Evolutionary conservation across 495 filamentous ascomycete species (phyloP), one percentile per base, ranked within the genome.

Genomic region (Cetradonia linearis): DNA sequence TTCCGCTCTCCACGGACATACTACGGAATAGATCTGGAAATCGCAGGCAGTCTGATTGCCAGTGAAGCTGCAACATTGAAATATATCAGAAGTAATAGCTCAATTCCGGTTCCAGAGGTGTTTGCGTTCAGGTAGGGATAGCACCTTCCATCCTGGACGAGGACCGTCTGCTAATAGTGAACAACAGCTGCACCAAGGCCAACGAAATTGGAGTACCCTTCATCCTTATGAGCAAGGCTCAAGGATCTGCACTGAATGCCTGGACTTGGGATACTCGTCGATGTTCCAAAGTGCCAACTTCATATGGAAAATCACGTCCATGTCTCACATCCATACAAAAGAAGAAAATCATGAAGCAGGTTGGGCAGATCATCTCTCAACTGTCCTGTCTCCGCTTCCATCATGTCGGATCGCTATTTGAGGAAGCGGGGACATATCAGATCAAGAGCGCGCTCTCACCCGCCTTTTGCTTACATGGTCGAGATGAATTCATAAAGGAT

Each of bases 211-310:
- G 64, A 0, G 50, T 70, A 42, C 67, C 69, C 0, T 70, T 62
- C 49, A 68, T 70, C 37, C 16, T 70, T 30, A 71, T 71, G 63
- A 68, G 59, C 58, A 57, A 68, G 56, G 69, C 69, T n/a, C 49
- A 63, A 44, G 69, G 69, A 6, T 42, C 55, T 59, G 63, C 62
- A 36, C 52, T 71, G 23, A 23, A 28, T 5, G 3, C n/a, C 25
- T 42, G 38, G 38, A 49, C 4, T 10, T 49, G 46, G 46, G 23
- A 49, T 6, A 47, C 16, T 47, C 38, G 38, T 42, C 38, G 10
- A 42, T 42, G 38, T 42, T 42, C 38, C 38, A 42, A 42, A 42
- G 38, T 42, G 14, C 38, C 38, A 42, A 42, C 38, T 42, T 42
- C 38, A n/a, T 20, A 2, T 23, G 44, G 20, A 18, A 47, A 20